Evolutionary conservation across 1,139 yeast species (phyloP), one percentile per base, ranked within the genome.

Genomic region (Blastobotrys buckinghamii): DNA sequence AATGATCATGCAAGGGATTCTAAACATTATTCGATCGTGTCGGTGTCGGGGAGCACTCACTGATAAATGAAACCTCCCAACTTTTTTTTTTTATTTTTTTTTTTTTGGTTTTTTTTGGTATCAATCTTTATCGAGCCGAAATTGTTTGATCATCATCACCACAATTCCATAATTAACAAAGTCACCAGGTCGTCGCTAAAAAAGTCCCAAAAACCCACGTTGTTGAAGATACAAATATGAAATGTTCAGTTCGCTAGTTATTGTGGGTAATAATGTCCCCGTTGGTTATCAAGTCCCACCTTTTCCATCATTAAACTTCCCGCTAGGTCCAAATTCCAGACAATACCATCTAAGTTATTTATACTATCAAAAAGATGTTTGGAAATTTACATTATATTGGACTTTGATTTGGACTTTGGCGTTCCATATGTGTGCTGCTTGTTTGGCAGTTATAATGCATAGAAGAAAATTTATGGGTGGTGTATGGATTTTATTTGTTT

Each of bases 311-410:
- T 67, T 92, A 27, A 77, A 74, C 61, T 84, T 92, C 84, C 95
- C 96, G 0, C 60, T 75, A 6, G 66, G 72, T 8, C 48, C 54
- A 64, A 56, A 55, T 36, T 54, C 62, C 15, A 17, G 17, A n/a
- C 58, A 64, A 35, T 84, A 75, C 66, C 67, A 74, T 29, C 64
- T 74, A 22, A 74, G 89, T 42, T 80, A 75, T 54, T 75, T 92
- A 12, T 90, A 87, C 67, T 78, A 80, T 59, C 70, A 82, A 1
- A 56, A 63, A 32, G 97, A 89, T 59, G 79, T 90, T n/a, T 89
- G 96, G 95, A 67, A 67, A 56, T 92, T 87, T 70, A 86, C 96
- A 0, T 73, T 87, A 6, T 75, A 69, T 56, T 92, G 98, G 98
- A 76, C 85, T 8, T 60, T 92, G 45, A 81, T 89, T 13, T 67